phyloP scores from a whole-genome alignment of 768 basidiomycete genomes.

The Agrocybe praecox region DNA sequence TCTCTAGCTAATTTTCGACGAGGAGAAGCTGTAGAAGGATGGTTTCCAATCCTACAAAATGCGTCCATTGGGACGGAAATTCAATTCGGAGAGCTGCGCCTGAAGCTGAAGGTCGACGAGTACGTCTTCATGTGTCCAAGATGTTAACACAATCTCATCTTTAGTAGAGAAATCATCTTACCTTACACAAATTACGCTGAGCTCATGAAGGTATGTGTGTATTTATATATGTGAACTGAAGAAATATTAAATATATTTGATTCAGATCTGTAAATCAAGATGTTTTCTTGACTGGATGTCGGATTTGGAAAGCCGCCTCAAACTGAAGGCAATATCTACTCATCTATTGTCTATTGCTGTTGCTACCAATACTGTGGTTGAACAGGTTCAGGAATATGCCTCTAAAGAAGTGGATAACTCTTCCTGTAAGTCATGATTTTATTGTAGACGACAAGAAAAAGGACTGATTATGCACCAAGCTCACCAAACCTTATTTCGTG shows the following conservation, averaged over 20 bases:
- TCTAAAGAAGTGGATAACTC: conserved; percentile 72
- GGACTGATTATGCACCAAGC: conserved; percentile 43
- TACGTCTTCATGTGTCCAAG: conserved; percentile 31
- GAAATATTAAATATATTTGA: conserved; percentile 1
- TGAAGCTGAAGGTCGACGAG: conserved; percentile 80
- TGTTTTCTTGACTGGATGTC: conserved; percentile 77
- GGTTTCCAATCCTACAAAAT: conserved; percentile 73
- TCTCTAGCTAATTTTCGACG: conserved; percentile 72
- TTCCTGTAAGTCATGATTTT: conserved; percentile 49
- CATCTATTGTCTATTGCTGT: conserved; percentile 72
- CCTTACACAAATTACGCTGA: conserved; percentile 63
- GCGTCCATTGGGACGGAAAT: conserved; percentile 50
- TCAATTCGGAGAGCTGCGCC: conserved; percentile 74
- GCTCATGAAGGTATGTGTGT: conserved; percentile 57
- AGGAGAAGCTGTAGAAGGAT: conserved; percentile 77
- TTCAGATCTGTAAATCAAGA: conserved; percentile 54
- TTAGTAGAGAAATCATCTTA: conserved; percentile 73
- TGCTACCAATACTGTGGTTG: conserved; percentile 63
- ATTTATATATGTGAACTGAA: background rate
- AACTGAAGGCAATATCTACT: conserved; percentile 61
- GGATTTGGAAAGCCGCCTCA: conserved; percentile 67
- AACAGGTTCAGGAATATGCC: conserved; percentile 72
- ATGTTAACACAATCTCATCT: background rate
- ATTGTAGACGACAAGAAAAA: background rate
- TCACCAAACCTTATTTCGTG: conserved; percentile 74